These are phyloP conservation scores for Diaporthe australafricana DNA, from an alignment of 2,329 filamentous ascomycete genomes.

Conservation along the genomic window DNA sequence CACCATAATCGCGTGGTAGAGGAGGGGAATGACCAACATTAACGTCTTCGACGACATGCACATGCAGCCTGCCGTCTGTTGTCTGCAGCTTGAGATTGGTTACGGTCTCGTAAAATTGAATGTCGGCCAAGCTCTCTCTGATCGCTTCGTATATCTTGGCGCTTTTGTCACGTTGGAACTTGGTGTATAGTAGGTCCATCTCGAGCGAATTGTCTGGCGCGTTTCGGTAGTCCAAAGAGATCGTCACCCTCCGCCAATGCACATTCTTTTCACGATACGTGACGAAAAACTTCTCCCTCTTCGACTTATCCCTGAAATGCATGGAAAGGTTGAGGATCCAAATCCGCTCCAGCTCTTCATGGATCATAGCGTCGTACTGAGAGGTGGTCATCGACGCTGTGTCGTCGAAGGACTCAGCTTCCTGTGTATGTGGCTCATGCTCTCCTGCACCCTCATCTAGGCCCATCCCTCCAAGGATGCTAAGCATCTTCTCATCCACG, in stretches of 20 bases:
- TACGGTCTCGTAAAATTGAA: constrained; percentile 95
- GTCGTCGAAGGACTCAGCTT: constrained; percentile 52
- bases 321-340: constrained; percentile 99
- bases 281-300: constrained; percentile 97
- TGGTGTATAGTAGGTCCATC: constrained; percentile 79
- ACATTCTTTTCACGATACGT: constrained; percentile 87
- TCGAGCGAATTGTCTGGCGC: constrained; percentile 86
- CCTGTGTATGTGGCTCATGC: constrained; percentile 40
- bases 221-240: constrained; percentile 92
- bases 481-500: constrained; percentile 48
- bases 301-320: constrained; percentile 95
- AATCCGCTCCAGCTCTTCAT: constrained; percentile 83
- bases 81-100: constrained; percentile 97
- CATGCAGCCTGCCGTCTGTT: constrained; percentile 85
- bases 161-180: constrained; percentile 92
- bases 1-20: constrained; percentile 16
- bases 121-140: constrained; percentile 89
- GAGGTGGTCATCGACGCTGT: constrained; percentile 62
- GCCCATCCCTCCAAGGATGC: constrained; percentile 40
- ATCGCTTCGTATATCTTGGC: constrained; percentile 94
- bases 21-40: constrained; percentile 64
- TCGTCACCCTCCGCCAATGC: constrained; percentile 87
- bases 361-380: constrained; percentile 73
- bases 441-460: constrained; percentile 39
- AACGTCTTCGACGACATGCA: constrained; percentile 97